Percentiles rank a stretch among this genome's conserved stretches.
Conservation (phyloP, 257 asterid genomes). For the Schizonepeta tenuifolia region DNA sequence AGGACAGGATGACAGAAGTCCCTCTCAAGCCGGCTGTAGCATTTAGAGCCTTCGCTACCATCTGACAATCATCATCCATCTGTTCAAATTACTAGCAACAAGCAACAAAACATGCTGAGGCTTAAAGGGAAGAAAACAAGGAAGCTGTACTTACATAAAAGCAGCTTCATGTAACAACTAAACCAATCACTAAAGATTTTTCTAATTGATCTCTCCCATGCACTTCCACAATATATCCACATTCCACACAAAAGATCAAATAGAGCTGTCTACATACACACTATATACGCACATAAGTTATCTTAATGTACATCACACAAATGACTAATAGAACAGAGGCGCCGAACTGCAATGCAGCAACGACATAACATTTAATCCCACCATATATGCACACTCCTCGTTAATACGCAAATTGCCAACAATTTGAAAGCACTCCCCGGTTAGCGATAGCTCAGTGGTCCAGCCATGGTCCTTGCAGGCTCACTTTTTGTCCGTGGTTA, state of each 20-base stretch:
- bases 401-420: constrained; percentile 34
- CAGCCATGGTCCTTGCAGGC: constrained; percentile 12
- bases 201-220: constrained; percentile 17
- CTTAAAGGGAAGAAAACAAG: background rate
- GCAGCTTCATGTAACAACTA: constrained; percentile 23
- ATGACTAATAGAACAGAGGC: constrained; percentile 21
- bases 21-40: constrained; percentile 36
- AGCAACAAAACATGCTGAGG: constrained; percentile 13
- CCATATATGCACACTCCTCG: constrained; percentile 43
- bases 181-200: constrained; percentile 16
- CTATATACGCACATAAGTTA: constrained; percentile 32
- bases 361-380: constrained; percentile 35
- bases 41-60: constrained; percentile 32
- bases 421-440: constrained; percentile 30
- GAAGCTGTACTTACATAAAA: constrained; percentile 8
- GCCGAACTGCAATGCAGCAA: constrained; percentile 37
- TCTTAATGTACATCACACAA: constrained; percentile 37
- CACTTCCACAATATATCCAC: constrained; percentile 31
- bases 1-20: constrained; percentile 20
- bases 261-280: constrained; percentile 25
- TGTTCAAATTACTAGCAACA: constrained; percentile 31
- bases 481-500: constrained; percentile 59
- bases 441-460: constrained; percentile 34
- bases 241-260: constrained; percentile 37
- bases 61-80: constrained; percentile 34